Evolutionary conservation across 2,329 filamentous ascomycete genomes (phyloP), one percentile per base, ranked within the genome.

Genomic region (Trichoderma sp.): DNA sequence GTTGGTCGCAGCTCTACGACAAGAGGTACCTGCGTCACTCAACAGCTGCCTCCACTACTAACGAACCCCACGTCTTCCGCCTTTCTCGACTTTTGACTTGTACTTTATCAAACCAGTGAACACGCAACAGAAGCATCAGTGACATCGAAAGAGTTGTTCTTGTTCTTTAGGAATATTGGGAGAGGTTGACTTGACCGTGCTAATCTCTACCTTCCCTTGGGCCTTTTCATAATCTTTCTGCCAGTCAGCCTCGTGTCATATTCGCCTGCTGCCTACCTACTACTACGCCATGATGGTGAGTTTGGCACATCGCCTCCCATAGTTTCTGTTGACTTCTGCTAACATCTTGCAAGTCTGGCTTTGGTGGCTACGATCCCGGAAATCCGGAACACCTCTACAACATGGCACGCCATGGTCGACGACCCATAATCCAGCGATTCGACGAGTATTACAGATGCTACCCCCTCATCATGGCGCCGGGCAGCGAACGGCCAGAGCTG

Each of bases 371-470:
- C 78, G 87, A 89, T 79, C 85, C 86, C 75, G 83, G 82, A 76
- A 86, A 89, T 79, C 85, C 87, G n/a, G 84, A 85, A 35, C 84
- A 86, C 75, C 85, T 89, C 80, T 87, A 86, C 81, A 86, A 86
- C 81, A 86, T 89, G 84, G 86, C 86, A 50, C 84, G 83, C 75
- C 80, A 82, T 73, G 84, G 85, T 75, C 87, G 89, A 76, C 85
- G 88, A 71, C 84, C 88, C 83, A 81, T 88, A 85, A 79, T 87
- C 71, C 93, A 95, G 80, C 94, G 95, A 76, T 99, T 99, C 87
- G 96, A 99, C 85, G 97, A 99, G 85, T 98, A 98, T 87, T 98
- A 98, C 86, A 93, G 97, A 81, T 98, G 95, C 88, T 99, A 98
- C 82, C 97, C 97, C 60, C 90, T 98, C 81, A 92, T 93, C 80